Evolutionary conservation across 2,329 filamentous ascomycete species (phyloP).

Genomic region (Fusarium bactridioides): DNA sequence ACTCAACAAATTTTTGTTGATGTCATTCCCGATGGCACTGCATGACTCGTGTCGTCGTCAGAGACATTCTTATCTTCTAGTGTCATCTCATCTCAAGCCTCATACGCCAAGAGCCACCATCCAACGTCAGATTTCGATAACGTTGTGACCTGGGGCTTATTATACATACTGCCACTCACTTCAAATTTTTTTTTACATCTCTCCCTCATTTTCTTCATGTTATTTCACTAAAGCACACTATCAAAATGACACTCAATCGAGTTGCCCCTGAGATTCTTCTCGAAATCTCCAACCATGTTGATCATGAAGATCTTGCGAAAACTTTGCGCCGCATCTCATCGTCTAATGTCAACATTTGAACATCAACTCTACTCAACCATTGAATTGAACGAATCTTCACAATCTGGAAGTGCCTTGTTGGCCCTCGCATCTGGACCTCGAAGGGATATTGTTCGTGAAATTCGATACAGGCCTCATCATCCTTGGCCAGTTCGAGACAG

Average conservation of each 20-base stretch:
- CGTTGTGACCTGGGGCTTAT: too few relatives aligned
- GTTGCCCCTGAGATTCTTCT: neutral
- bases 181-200: neutral
- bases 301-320: neutral
- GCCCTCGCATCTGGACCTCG: neutral
- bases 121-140: neutral
- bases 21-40: too few relatives aligned
- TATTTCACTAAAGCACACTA: accelerated
- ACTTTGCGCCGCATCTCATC: neutral
- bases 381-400: neutral
- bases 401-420: neutral
- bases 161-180: neutral
- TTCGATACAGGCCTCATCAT: neutral
- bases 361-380: neutral
- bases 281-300: neutral
- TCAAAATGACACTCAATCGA: neutral
- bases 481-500: neutral
- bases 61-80: neutral
- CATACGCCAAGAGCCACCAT: neutral
- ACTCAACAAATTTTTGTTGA: neutral
- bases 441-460: neutral
- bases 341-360: neutral
- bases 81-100: neutral
- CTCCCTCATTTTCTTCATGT: neutral
- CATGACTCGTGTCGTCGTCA: neutral